phyloP scores from a whole-genome alignment of 2,329 filamentous ascomycete species.

The Cladosporium cucumerinum region DNA sequence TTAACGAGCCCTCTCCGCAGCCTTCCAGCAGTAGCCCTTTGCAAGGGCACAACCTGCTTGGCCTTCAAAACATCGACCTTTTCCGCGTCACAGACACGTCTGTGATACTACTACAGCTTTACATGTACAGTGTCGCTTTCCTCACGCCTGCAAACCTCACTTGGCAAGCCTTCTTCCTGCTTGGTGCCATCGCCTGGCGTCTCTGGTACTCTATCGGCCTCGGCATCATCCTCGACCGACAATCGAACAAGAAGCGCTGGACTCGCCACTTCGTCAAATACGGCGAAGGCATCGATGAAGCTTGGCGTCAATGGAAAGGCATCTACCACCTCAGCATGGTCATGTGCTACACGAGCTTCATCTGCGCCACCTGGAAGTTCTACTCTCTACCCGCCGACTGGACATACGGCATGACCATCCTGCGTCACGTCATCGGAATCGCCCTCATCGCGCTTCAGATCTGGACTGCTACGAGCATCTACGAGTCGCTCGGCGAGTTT shows the following conservation, averaged over 20 bases:
- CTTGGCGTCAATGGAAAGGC: slow-evolving; percentile 97
- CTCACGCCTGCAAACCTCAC: slow-evolving; percentile 72
- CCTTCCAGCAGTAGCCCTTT: slow-evolving; percentile 54
- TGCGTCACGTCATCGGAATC: slow-evolving; percentile 81
- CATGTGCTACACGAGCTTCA: slow-evolving; percentile 84
- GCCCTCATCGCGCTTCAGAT: slow-evolving; percentile 80
- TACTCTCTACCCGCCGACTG: slow-evolving; percentile 84
- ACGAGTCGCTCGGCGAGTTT: slow-evolving; percentile 93
- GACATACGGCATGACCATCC: slow-evolving; percentile 77
- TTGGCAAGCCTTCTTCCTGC: slow-evolving; percentile 75
- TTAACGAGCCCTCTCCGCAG: slow-evolving; percentile 34
- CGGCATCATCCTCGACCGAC: slow-evolving; percentile 76
- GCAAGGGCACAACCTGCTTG: slow-evolving; percentile 78
- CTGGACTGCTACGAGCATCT: slow-evolving; percentile 91
- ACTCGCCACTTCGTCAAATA: slow-evolving; percentile 97
- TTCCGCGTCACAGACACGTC: slow-evolving; percentile 83
- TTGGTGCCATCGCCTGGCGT: slow-evolving; percentile 78
- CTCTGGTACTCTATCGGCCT: slow-evolving; percentile 90
- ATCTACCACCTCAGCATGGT: slow-evolving; percentile 90
- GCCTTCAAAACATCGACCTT: slow-evolving; percentile 78
- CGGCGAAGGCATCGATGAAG: slow-evolving; percentile 83
- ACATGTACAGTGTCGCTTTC: slow-evolving; percentile 69
- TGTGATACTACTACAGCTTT: slow-evolving; percentile 70
- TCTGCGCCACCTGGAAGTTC: slow-evolving; percentile 94
- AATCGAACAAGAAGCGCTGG: slow-evolving; percentile 91